Evolutionary conservation across 345 rosid genomes (phyloP), one percentile per base, ranked within the genome.

Genomic region (Salix brachista): DNA sequence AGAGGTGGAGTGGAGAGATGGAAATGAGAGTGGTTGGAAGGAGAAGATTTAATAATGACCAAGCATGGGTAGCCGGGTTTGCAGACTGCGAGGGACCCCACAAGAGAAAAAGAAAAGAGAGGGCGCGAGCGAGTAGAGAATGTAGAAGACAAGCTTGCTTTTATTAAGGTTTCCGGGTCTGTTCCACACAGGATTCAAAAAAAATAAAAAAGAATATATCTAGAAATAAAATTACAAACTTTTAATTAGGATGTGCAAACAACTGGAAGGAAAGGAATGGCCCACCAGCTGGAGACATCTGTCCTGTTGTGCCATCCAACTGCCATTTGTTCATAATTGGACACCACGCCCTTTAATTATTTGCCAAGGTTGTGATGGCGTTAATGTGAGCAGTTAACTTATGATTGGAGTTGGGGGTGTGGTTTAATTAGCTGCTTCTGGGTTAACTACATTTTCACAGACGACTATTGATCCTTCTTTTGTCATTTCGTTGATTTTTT

Each of bases 131-230:
- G 32, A 42, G 77, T 75, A 18, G 74, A 82, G 86, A 85, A 85
- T 84, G 90, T 83, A 34, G 88, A 73, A 83, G 85, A 90, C 85
- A 84, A 78, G 81, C 68, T 34, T 75, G 81, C 86, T 30, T 87
- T 90, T 89, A 84, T 87, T 85, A 88, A 89, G 94, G 91, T 85
- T 88, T 83, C 85, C 39, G 76, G 87, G 89, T 32, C 25, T 58
- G 62, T 58, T 58, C 61, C 28, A 23, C 23, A 56, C 61, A 74
- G 21, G 37, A 73, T 21, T 70, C 36, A 36, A 37, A 71, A n/a
- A 13, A n/a, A 6, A 28, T 18, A 4, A 7, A 25, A 61, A 18
- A 4, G 3, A 41, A 4, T 8, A 25, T 56, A 32, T 52, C 48
- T 19, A 4, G 18, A 32, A 5, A 46, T 19, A 54, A n/a, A 58